These are phyloP conservation scores for Prunus armeniaca DNA, from an alignment of 306 rosid species.

Conservation along the genomic window DNA sequence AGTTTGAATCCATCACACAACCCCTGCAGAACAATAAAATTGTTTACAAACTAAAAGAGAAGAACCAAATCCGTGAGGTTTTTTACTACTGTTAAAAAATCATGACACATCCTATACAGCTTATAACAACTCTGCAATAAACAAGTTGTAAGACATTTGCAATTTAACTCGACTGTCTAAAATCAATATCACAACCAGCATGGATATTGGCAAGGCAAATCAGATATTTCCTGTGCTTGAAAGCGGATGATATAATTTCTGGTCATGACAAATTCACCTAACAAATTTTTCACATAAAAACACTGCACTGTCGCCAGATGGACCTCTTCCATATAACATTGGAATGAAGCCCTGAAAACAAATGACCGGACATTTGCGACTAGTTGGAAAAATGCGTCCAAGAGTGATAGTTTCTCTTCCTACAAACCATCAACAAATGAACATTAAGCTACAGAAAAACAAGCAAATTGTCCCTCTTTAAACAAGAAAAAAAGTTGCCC, in stretches of 20 bases:
- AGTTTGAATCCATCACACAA: not conserved
- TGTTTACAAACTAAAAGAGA: not conserved
- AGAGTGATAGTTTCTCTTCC: not conserved
- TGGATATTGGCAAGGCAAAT: not conserved
- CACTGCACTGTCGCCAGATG: not conserved
- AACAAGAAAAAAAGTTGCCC: too few relatives aligned
- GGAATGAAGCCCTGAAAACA: not conserved
- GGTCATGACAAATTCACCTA: not conserved
- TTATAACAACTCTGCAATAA: too few relatives aligned
- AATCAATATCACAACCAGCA: not conserved
- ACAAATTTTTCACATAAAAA: not conserved
- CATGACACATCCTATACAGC: not conserved
- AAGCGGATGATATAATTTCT: conserved; percentile 11
- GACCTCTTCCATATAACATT: not conserved
- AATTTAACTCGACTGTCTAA: not conserved
- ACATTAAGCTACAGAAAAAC: not conserved
- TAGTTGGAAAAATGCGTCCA: conserved; percentile 1
- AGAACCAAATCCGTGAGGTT: not conserved
- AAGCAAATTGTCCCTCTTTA: not conserved
- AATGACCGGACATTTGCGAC: not conserved
- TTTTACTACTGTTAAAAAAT: not conserved
- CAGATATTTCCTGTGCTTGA: conserved; percentile 4
- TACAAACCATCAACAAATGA: not conserved
- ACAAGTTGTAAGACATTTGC: not conserved
- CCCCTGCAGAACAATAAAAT: not conserved